Base-by-base conservation (phyloP, 768 basidiomycete species). In the Kwoniella europaea region DNA sequence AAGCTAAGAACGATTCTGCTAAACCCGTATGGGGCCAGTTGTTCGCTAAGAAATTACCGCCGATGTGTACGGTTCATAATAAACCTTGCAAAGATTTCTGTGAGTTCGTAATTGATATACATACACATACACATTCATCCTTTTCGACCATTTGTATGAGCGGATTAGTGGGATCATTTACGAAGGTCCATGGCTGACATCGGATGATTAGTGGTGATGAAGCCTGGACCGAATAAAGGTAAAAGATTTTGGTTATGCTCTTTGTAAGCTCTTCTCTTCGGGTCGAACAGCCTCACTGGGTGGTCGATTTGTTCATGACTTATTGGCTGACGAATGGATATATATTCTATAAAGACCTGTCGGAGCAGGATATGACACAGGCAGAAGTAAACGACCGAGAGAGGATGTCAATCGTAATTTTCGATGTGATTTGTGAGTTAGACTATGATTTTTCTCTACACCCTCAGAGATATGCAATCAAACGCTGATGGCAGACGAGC, bases 161-260 rank as follows among this genome's bases (percentile, higher is more conserved):
- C 22, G 6, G 1, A 22, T 56, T 2, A 10, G 20, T 46, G 44
- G 44, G 13, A 46, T 12, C 44, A 46, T 29, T 6, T 4, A 29
- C 29, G 4, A 4, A 35, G 35, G 1, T 35, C 1, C 1, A 35
- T 35, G 35, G 35, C 35, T 35, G 35, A 7, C 7, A 35, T 35
- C 0, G 35, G 35, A 35, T 0, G 35, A 0, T 7, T 35, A 82
- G 80, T 80, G 50, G 79, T 82, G n/a, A 82, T 80, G 70, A 81
- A 82, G 44, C 77, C 81, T 10, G 82, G 82, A 24, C 77, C 77
- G 58, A 83, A 81, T 64, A 83, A 82, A 67, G 81, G 81, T 10
- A 83, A 83, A 62, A 71, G 82, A 56, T 83, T 83, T 55, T 83
- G 82, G 82, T 69, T 83, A 5, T 83, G 82, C 62, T 82, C 82